Conservation (phyloP, 345 rosid genomes). For the Sonneratia alba region DNA sequence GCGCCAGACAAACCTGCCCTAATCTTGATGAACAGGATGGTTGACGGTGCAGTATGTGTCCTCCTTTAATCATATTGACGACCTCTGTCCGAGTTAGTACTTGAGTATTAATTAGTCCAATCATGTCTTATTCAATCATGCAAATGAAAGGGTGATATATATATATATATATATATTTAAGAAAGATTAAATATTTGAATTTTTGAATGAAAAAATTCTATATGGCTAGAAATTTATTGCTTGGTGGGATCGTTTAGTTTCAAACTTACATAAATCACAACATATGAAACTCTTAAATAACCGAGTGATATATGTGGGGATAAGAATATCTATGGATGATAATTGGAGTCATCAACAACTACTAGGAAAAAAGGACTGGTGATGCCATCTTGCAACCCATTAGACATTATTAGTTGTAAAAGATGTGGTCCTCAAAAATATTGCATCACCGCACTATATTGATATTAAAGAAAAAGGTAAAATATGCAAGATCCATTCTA, state of each 20-base stretch:
- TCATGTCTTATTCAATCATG: not conserved
- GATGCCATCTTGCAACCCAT: not conserved
- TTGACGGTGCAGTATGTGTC: not conserved
- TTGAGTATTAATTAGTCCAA: not conserved
- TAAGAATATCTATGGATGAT: not conserved
- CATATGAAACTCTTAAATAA: no score
- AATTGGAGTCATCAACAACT: conserved; percentile 1
- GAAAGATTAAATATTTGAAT: no score
- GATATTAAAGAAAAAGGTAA: not conserved
- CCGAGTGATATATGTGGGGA: not conserved
- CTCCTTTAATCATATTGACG: not conserved
- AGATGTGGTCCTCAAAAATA: conserved; percentile 4
- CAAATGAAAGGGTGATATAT: not conserved
- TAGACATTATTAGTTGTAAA: conserved; percentile 4
- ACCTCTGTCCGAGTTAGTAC: not conserved
- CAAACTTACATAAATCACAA: no score
- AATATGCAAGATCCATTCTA: not conserved
- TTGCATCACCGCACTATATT: not conserved
- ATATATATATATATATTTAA: no score
- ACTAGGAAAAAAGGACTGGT: not conserved
- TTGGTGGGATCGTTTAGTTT: no score
- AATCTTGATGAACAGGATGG: not conserved
- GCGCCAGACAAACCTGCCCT: not conserved
- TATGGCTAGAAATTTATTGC: no score
- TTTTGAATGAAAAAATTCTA: no score